phyloP scores from a whole-genome alignment of 2,329 filamentous ascomycete genomes.

The Camillea tinctor region DNA sequence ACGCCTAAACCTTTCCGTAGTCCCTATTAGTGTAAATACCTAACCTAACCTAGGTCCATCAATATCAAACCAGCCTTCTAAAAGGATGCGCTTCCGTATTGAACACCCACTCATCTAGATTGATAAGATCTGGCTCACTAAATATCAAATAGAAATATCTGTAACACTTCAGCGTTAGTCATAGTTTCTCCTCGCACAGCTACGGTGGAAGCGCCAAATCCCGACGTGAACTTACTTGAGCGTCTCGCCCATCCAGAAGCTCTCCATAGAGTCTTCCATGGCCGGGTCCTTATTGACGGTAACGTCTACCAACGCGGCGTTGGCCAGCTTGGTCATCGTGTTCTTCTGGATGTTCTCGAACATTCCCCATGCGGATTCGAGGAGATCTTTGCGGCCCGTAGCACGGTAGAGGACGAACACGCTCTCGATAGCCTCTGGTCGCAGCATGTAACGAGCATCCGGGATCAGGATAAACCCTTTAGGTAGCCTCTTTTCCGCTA shows the following conservation, averaged over 20 bases:
- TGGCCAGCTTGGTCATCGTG: conserved; percentile 26
- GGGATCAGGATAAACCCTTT: conserved; percentile 24
- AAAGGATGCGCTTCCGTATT: conserved; percentile 25
- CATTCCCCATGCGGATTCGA: conserved; percentile 27
- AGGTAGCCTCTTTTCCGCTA: conserved; percentile 20
- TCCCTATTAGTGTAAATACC: background rate
- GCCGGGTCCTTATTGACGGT: conserved; percentile 14
- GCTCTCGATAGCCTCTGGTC: conserved; percentile 32
- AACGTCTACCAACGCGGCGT: conserved; percentile 26
- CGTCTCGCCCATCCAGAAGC: conserved; percentile 27
- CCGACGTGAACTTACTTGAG: conserved; percentile 19
- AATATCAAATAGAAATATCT: conserved; percentile 27
- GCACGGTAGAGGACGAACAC: conserved; percentile 28
- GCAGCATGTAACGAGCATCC: conserved; percentile 26
- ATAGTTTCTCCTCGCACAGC: background rate
- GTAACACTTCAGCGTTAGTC: conserved; percentile 1
- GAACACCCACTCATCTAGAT: conserved; percentile 24
- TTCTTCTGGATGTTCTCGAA: conserved; percentile 25
- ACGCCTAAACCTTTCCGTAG: too few relatives aligned
- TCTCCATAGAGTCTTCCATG: conserved; percentile 29
- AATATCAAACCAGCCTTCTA: conserved; percentile 12
- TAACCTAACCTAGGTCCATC: background rate
- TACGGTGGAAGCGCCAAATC: background rate
- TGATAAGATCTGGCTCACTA: conserved; percentile 21
- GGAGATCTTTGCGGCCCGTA: conserved; percentile 23